Conservation (phyloP, 371 early-diverging fungal genomes). For the Parasitella parasitica region DNA sequence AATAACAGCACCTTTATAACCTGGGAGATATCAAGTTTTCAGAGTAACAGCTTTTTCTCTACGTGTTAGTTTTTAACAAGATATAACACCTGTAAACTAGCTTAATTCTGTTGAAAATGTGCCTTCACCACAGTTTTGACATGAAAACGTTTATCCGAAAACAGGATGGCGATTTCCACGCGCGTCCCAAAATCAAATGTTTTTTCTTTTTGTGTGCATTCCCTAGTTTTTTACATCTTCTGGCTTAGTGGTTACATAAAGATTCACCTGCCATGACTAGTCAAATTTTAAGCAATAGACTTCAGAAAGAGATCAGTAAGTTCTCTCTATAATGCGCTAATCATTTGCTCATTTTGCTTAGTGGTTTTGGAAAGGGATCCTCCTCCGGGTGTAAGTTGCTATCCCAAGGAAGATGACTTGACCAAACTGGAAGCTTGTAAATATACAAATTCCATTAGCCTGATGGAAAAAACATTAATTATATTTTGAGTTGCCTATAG, state of each 20-base stretch:
- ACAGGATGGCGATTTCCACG: background rate
- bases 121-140: too few species aligned
- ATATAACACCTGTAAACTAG: too few species aligned
- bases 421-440: slow-evolving; percentile 47
- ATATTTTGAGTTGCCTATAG: slow-evolving; percentile 5
- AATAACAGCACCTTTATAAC: background rate
- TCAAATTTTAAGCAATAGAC: slow-evolving; percentile 1
- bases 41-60: too few species aligned
- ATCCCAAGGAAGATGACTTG: slow-evolving; percentile 43
- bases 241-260: background rate
- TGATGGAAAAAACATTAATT: background rate
- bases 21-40: too few species aligned
- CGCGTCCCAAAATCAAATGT: background rate
- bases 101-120: too few species aligned
- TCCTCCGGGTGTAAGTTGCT: slow-evolving; percentile 51
- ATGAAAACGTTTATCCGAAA: background rate
- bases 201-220: background rate
- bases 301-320: slow-evolving; percentile 27
- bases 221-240: slow-evolving; percentile 7
- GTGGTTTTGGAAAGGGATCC: slow-evolving; percentile 47
- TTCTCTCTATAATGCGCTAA: background rate
- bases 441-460: background rate
- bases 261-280: background rate
- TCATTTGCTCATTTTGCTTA: slow-evolving; percentile 1
- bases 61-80: too few species aligned